Evolutionary conservation across 1,139 yeast species (phyloP), one percentile per base, ranked within the genome.

Genomic region (Kodamaea alishanica): DNA sequence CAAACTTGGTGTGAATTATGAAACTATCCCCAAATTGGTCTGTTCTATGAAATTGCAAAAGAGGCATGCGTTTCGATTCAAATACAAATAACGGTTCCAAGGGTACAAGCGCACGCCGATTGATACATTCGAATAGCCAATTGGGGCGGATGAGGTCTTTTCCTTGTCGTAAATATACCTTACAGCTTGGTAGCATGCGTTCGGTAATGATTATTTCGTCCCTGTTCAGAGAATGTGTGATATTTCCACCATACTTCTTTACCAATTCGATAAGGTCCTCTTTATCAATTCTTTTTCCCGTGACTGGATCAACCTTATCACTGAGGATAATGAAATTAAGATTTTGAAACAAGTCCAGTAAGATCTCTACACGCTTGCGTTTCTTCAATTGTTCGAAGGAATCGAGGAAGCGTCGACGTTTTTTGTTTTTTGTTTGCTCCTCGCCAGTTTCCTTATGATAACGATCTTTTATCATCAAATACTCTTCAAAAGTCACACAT

Each of bases 101-200:
- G 1, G 73, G 74, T 1, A 87, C 58, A 2, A 81, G 39, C 2
- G 52, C 45, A 0, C 60, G 51, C 15, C 67, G 58, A 9, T 60
- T 51, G 3, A 86, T 62, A 50, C 95, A 79, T 47, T 85, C 89
- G 33, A 78, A 64, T 6, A 88, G 57, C 95, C 96, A 92, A 12
- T 60, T 59, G 1, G 95, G 90, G 39, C 62, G 70, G 6, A 88
- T 54, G 1, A 90, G 67, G 50, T 83, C 87, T 47, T 69, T 73
- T 0, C 81, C 82, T 27, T 67, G 55, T 5, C 66, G 57, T 4
- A 67, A 52, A 36, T 79, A 59, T 0, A 65, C 61, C 7, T 60
- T 56, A 6, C 56, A 33, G 37, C 51, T 44, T 2, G 61, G 63
- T 2, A 54, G 43, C 8, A 36, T 33, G n/a, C 44, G 44, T 29